Evolutionary conservation across 371 early-diverging fungal species (phyloP), one percentile per base, ranked within the genome.

Genomic region (Blyttiomyces sp.): DNA sequence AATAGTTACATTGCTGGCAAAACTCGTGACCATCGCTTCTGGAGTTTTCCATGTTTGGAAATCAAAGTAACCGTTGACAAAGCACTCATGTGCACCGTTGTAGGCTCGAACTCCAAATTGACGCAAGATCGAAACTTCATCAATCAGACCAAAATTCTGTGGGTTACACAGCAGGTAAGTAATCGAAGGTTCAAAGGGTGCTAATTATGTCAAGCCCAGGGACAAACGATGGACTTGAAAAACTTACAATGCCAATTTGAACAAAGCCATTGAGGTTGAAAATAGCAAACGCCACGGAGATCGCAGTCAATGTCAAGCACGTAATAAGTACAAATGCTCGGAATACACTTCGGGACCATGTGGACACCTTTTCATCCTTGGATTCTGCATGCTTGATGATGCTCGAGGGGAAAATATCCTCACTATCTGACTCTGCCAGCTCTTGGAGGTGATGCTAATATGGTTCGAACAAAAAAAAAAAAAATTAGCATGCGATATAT

Each of bases 131-230:
- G n/a, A n/a, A n/a, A n/a, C n/a, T n/a, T n/a, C n/a, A n/a, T n/a
- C n/a, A n/a, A n/a, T n/a, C n/a, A n/a, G n/a, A n/a, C 52, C n/a
- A 21, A 59, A 51, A 21, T 39, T 51, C 32, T 49, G 19, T n/a
- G n/a, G n/a, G n/a, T n/a, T n/a, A n/a, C n/a, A n/a, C n/a, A n/a
- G n/a, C n/a, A n/a, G n/a, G n/a, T n/a, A n/a, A n/a, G n/a, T n/a
- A n/a, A n/a, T n/a, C n/a, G n/a, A n/a, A n/a, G n/a, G n/a, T n/a
- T n/a, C n/a, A n/a, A n/a, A n/a, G n/a, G n/a, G n/a, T n/a, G n/a
- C n/a, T n/a, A n/a, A n/a, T n/a, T n/a, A n/a, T n/a, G n/a, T n/a
- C n/a, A n/a, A n/a, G n/a, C n/a, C n/a, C n/a, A n/a, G n/a, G n/a
- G n/a, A n/a, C n/a, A n/a, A n/a, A n/a, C n/a, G n/a, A n/a, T n/a